Conservation (phyloP, 2,329 filamentous ascomycete genomes). For the Calonectria hongkongensis region DNA sequence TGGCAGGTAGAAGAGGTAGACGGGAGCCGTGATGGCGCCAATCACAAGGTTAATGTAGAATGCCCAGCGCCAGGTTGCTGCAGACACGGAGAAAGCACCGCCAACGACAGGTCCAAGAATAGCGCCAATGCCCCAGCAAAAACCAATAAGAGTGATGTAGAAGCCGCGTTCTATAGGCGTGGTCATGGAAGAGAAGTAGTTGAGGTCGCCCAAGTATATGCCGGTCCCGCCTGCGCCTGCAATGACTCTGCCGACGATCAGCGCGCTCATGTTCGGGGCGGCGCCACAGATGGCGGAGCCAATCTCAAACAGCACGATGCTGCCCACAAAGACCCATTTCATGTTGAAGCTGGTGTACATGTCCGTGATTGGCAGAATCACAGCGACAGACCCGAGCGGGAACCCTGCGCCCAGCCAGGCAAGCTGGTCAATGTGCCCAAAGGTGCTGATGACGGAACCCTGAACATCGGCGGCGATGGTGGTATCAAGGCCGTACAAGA, state of each 20-base stretch:
- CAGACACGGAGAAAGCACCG: slow-evolving; percentile 35
- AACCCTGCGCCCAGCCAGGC: neutral
- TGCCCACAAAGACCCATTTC: neutral
- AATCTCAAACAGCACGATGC: slow-evolving; percentile 16
- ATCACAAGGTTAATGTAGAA: slow-evolving; percentile 45
- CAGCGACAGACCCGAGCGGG: neutral
- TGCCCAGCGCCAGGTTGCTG: slow-evolving; percentile 55
- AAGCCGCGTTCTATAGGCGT: slow-evolving; percentile 43
- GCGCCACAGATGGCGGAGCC: slow-evolving; percentile 29
- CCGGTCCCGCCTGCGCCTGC: slow-evolving; percentile 9
- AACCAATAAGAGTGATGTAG: slow-evolving; percentile 48
- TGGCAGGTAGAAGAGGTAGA: slow-evolving; percentile 38
- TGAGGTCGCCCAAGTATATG: slow-evolving; percentile 21
- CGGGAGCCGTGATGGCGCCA: slow-evolving; percentile 34
- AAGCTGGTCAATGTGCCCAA: neutral
- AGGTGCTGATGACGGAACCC: neutral
- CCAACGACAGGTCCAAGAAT: slow-evolving; percentile 61
- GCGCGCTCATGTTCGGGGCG: slow-evolving; percentile 13
- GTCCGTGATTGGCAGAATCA: neutral
- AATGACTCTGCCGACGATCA: slow-evolving; percentile 26
- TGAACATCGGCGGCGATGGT: neutral
- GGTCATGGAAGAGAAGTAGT: slow-evolving; percentile 40
- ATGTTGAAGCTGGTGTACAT: neutral
- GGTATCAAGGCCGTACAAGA: neutral
- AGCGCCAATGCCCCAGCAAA: slow-evolving; percentile 63